Evolutionary conservation across 2,329 filamentous ascomycete genomes (phyloP).

Genomic region (Penicillium sp.): DNA sequence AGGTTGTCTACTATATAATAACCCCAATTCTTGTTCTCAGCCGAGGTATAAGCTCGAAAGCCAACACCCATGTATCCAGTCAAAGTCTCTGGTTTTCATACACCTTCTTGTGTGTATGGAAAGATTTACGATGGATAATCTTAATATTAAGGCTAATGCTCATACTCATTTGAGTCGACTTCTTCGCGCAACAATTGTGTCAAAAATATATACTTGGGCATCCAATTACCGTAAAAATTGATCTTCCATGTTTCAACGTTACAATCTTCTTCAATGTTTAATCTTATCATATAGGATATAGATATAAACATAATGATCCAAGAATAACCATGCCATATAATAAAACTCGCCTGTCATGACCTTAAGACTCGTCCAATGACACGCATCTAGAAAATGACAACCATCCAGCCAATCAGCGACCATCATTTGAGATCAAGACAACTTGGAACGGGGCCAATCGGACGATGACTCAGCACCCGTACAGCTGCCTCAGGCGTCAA

Average conservation of each 20-base stretch:
- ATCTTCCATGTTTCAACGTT: neutral
- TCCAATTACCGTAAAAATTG: neutral
- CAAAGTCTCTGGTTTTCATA: neutral
- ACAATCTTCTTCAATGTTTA: neutral
- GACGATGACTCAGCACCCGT: conserved; percentile 22
- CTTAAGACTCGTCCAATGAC: conserved; percentile 8
- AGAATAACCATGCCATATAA: neutral
- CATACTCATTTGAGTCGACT: neutral
- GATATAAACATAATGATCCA: neutral
- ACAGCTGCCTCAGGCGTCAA: conserved; percentile 29
- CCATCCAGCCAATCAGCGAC: conserved; percentile 26
- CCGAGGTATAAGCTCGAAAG: neutral
- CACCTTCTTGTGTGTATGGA: no score
- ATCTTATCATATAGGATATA: neutral
- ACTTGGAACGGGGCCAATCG: conserved; percentile 14
- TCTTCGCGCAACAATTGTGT: neutral
- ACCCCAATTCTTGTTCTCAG: neutral
- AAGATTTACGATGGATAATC: no score
- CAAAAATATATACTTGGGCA: neutral
- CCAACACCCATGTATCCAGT: neutral
- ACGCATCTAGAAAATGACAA: conserved; percentile 10
- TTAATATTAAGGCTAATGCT: no score
- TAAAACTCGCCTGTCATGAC: neutral
- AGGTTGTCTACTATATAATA: neutral
- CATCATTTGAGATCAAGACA: conserved; percentile 23